phyloP scores from a whole-genome alignment of 1,284 basidiomycete genomes.

The Moesziomyces parantarcticus region DNA sequence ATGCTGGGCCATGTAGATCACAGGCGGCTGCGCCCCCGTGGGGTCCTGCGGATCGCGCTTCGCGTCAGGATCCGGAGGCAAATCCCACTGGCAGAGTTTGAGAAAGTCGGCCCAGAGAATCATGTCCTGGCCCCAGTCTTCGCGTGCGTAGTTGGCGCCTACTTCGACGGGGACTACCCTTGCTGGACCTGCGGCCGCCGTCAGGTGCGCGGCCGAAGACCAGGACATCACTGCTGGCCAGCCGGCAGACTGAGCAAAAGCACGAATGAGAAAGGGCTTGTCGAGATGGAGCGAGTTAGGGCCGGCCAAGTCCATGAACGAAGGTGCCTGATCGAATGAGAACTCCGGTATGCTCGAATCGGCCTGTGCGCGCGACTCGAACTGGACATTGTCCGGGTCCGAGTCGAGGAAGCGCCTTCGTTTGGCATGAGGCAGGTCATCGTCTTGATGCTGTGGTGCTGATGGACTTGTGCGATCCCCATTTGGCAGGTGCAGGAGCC shows the following conservation, averaged over 20 bases:
- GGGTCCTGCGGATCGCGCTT: neutral
- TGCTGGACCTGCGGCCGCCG: slow-evolving; percentile 72
- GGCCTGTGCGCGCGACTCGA: slow-evolving; percentile 10
- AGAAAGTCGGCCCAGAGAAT: slow-evolving; percentile 84
- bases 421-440: slow-evolving; percentile 2
- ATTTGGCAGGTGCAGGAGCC: neutral
- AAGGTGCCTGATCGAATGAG: slow-evolving; percentile 20
- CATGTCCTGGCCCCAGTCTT: slow-evolving; percentile 84
- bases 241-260: slow-evolving; percentile 70
- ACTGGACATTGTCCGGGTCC: neutral
- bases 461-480: neutral
- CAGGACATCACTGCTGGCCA: slow-evolving; percentile 78
- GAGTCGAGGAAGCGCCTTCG: neutral
- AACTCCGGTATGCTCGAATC: slow-evolving; percentile 16
- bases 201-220: slow-evolving; percentile 39
- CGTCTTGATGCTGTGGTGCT: neutral
- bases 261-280: slow-evolving; percentile 79
- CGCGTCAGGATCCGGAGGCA: neutral
- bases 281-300: slow-evolving; percentile 2
- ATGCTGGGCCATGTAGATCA: slow-evolving; percentile 91
- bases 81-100: slow-evolving; percentile 71
- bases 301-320: slow-evolving; percentile 22
- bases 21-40: neutral
- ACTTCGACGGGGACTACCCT: slow-evolving; percentile 90
- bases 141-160: slow-evolving; percentile 82